Percentiles rank a stretch among this genome's conserved stretches.
These are phyloP conservation scores for Gossypium ekmanianum DNA, from an alignment of 345 rosid genomes.

Conservation along the genomic window DNA sequence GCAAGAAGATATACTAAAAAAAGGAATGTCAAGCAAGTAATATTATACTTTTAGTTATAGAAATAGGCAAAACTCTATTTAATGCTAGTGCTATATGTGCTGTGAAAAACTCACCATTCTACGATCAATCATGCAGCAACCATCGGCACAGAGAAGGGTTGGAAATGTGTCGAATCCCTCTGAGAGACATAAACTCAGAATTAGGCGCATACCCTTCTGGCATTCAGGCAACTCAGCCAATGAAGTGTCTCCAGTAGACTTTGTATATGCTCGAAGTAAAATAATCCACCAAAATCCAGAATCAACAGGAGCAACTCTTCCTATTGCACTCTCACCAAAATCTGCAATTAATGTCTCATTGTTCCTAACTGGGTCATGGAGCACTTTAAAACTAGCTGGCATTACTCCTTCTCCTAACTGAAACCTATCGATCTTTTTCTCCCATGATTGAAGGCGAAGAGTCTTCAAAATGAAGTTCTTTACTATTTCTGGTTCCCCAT, in stretches of 20 bases:
- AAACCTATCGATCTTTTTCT: conserved; percentile 94
- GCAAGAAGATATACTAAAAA: not conserved
- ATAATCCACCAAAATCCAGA: conserved; percentile 99
- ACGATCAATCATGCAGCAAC: conserved; percentile 99
- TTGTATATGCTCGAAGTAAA: conserved; percentile 89
- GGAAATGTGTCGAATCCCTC: conserved; percentile 97
- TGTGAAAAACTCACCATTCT: conserved; percentile 68
- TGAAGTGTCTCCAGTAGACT: conserved; percentile 80
- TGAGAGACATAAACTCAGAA: conserved; percentile 78
- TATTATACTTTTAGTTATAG: not conserved
- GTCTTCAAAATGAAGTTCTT: conserved; percentile 87
- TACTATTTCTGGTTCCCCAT: conserved; percentile 79
- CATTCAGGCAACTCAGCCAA: conserved; percentile 88
- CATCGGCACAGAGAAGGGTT: conserved; percentile 95
- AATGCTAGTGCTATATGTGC: not conserved
- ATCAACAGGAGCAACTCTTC: conserved; percentile 97
- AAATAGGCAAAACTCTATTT: not conserved
- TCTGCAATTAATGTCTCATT: conserved; percentile 83
- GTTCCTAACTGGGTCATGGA: conserved; percentile 84
- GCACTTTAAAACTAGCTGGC: conserved; percentile 98
- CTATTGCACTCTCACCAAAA: conserved; percentile 96
- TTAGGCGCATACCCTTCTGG: conserved; percentile 96
- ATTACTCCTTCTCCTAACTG: conserved; percentile 98
- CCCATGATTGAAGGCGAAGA: conserved; percentile 94
- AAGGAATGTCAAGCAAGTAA: conserved; percentile 1